A percentile compares a stretch with the other conserved stretches of the same genome.
phyloP scores from a whole-genome alignment of 2,329 filamentous ascomycete species.

The Verticillium nonalfalfae region DNA sequence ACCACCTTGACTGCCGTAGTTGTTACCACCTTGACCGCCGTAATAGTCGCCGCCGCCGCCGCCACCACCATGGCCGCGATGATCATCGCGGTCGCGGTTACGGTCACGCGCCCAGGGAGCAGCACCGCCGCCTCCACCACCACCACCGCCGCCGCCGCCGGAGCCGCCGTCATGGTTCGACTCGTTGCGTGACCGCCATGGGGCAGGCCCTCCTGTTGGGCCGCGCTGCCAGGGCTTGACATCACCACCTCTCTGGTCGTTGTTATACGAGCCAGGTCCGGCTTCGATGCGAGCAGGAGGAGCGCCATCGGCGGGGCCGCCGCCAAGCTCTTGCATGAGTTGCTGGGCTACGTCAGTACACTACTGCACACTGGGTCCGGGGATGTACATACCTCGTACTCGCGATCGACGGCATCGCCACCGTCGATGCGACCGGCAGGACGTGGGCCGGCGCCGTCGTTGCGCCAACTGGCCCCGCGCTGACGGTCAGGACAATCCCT shows the following conservation, averaged over 20 bases:
- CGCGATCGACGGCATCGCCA: slow-evolving; percentile 82
- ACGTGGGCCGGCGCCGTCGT: slow-evolving; percentile 53
- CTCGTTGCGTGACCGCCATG: slow-evolving; percentile 61
- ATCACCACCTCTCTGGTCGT: slow-evolving; percentile 40
- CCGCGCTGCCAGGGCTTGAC: slow-evolving; percentile 85
- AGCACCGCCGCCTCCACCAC: slow-evolving; percentile 34
- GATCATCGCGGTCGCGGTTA: slow-evolving; percentile 32
- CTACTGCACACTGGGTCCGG: background rate
- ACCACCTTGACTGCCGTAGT: slow-evolving; percentile 32
- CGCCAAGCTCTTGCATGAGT: slow-evolving; percentile 96
- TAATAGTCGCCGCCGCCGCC: slow-evolving; percentile 4
- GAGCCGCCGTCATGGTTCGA: slow-evolving; percentile 28
- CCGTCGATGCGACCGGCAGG: slow-evolving; percentile 60
- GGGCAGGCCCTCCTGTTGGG: slow-evolving; percentile 76
- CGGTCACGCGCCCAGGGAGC: slow-evolving; percentile 60
- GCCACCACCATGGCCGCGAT: slow-evolving; percentile 22
- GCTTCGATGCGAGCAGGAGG: slow-evolving; percentile 81
- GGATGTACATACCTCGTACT: slow-evolving; percentile 74
- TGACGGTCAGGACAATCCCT: slow-evolving; percentile 94
- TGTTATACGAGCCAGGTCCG: slow-evolving; percentile 61
- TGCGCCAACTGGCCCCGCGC: slow-evolving; percentile 87
- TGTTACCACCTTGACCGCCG: slow-evolving; percentile 28
- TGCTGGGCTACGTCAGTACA: slow-evolving; percentile 52
- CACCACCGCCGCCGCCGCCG: slow-evolving; percentile 30
- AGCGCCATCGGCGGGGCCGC: slow-evolving; percentile 55